Evolutionary conservation across 1,139 yeast genomes (phyloP), one percentile per base, ranked within the genome.

Genomic region (Protomyces macrosporus): DNA sequence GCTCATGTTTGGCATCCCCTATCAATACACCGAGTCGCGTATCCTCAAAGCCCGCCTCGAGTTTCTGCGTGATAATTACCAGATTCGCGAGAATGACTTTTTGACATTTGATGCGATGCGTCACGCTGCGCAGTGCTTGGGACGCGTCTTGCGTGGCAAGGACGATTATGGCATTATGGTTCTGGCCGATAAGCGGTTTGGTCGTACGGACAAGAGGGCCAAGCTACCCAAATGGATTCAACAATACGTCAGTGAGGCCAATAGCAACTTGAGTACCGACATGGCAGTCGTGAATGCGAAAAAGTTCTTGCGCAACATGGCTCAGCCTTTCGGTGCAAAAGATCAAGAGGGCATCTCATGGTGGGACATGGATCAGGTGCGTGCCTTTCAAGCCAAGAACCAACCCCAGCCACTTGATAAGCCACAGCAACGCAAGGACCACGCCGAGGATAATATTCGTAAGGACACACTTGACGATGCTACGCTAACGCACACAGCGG

Each of bases 81-180:
- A 90, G 70, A 93, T 93, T 63, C 81, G 90, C 68, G 98, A 93
- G 72, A 91, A 90, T 72, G 98, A 95, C 71, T 93, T 93, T 72
- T 75, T 93, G 54, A 90, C 98, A 32, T 93, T 93, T 81, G 99
- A 93, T 76, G 99, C 99, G 39, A 95, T 93, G 98, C 84, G 99
- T 73, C 99, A 93, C 78, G 99, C 98, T 2, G 98, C 99, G 0
- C 99, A 93, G 76, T 93, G 99, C 76, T 77, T 93, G 71, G 99
- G 99, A 12, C 84, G 99, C 73, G 98, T 93, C 63, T 78, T 93
- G 69, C 84, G 99, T 77, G 98, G 99, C 68, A 93, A 93, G 73
- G 97, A 93, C 73, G 99, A 93, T 76, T 93, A 95, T 74, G 99
- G 99, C 67, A 88, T 95, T 71, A 93, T 93, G 99, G 97, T 93